These are phyloP conservation scores for Calocera viscosa DNA, from an alignment of 768 basidiomycete genomes.

Conservation along the genomic window DNA sequence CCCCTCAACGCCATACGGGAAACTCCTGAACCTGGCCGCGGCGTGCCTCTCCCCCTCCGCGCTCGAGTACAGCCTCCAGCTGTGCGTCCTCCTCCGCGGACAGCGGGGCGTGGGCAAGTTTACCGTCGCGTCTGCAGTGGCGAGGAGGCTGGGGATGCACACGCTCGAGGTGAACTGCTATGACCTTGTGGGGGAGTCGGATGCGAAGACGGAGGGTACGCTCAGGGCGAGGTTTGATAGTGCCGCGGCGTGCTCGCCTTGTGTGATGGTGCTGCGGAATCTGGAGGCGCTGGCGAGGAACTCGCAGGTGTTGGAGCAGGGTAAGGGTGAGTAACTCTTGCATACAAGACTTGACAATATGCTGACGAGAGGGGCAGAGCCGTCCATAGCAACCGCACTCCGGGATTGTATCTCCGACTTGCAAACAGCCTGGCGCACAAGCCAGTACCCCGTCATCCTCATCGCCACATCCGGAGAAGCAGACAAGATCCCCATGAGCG, in stretches of 20 bases:
- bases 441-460: constrained; percentile 61
- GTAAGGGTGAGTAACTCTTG: constrained; percentile 39
- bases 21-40: constrained; percentile 44
- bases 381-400: constrained; percentile 43
- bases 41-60: constrained; percentile 48
- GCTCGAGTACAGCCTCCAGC: constrained; percentile 46
- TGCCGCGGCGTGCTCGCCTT: constrained; percentile 68
- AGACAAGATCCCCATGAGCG: constrained; percentile 46
- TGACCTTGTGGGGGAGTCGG: constrained; percentile 65
- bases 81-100: constrained; percentile 69
- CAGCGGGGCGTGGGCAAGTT: constrained; percentile 72
- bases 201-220: constrained; percentile 58
- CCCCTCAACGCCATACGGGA: constrained; percentile 27
- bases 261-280: constrained; percentile 66
- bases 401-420: constrained; percentile 51
- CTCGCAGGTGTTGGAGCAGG: constrained; percentile 49
- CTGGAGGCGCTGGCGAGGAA: constrained; percentile 66
- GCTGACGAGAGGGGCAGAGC: constrained; percentile 32
- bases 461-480: constrained; percentile 60
- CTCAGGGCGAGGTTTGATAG: constrained; percentile 63
- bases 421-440: constrained; percentile 42
- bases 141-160: constrained; percentile 22
- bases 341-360: constrained; percentile 7
- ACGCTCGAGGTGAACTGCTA: constrained; percentile 69
- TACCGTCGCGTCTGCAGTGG: constrained; percentile 37